phyloP scores from a whole-genome alignment of 495 filamentous ascomycete species.

The Daldinia grandis region DNA sequence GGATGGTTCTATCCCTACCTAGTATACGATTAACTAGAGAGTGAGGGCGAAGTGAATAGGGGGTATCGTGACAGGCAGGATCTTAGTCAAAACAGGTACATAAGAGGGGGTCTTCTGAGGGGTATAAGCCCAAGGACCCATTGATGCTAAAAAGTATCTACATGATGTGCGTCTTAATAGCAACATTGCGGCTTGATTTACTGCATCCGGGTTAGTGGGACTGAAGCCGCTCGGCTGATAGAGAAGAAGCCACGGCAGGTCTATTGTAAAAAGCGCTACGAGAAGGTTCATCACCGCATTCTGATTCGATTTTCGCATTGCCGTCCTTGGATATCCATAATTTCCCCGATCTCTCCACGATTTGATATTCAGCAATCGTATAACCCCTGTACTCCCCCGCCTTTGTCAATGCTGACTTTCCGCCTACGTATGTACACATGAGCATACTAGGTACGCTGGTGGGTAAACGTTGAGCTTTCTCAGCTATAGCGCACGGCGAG shows the following conservation, averaged over 20 bases:
- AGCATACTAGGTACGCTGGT: background rate
- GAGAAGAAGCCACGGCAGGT: constrained; percentile 4
- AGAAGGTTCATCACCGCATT: background rate
- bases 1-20: background rate
- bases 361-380: constrained; percentile 16
- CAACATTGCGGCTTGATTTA: constrained; percentile 10
- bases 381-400: constrained; percentile 44
- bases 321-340: constrained; percentile 24
- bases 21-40: background rate
- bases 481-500: constrained; percentile 8
- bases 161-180: background rate
- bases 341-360: constrained; percentile 36
- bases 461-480: constrained; percentile 6
- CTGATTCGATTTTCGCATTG: constrained; percentile 28
- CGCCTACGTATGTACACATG: constrained; percentile 3
- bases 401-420: constrained; percentile 49
- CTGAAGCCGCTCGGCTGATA: constrained; percentile 9
- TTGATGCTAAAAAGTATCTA: constrained; percentile 1
- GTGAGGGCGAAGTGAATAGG: constrained; percentile 6
- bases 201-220: constrained; percentile 18
- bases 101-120: constrained; percentile 8
- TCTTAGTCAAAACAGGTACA: background rate
- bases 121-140: background rate
- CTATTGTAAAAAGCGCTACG: constrained; percentile 11
- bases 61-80: constrained; percentile 17